phyloP scores from a whole-genome alignment of 2,329 filamentous ascomycete genomes.

The Byssoonygena ceratinophila region DNA sequence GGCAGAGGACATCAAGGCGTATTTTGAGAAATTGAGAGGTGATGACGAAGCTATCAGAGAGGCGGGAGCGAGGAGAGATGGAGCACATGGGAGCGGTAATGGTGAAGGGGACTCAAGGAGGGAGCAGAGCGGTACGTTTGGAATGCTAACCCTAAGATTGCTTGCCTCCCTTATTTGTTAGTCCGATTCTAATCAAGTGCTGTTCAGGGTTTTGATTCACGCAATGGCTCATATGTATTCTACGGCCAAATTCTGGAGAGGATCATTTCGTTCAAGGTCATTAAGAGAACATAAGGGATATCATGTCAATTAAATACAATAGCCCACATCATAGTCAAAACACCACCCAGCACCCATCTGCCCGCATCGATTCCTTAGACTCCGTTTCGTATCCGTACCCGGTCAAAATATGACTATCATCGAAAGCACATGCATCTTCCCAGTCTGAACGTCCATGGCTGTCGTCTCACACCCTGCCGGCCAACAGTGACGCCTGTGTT shows the following conservation, averaged over 20 bases:
- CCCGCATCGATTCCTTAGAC: no score
- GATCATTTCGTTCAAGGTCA: neutral
- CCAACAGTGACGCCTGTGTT: slow-evolving; percentile 44
- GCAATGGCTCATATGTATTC: neutral
- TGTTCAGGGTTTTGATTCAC: no score
- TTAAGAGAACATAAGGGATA: neutral
- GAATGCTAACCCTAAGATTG: neutral
- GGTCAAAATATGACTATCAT: slow-evolving; percentile 21
- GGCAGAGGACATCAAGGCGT: slow-evolving; percentile 90
- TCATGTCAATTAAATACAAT: neutral
- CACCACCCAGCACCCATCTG: neutral
- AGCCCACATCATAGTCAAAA: neutral
- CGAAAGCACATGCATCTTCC: slow-evolving; percentile 46
- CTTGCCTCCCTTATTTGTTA: no score
- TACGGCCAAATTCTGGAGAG: neutral
- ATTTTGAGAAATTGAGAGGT: slow-evolving; percentile 87
- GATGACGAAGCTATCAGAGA: slow-evolving; percentile 55
- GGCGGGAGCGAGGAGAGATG: slow-evolving; percentile 27
- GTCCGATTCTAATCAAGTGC: no score
- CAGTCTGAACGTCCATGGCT: slow-evolving; percentile 42
- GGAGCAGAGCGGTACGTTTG: slow-evolving; percentile 29
- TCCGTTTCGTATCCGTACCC: no score
- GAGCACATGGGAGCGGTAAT: slow-evolving; percentile 18
- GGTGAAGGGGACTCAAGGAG: slow-evolving; percentile 30
- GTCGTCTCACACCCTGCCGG: slow-evolving; percentile 42